phyloP scores from a whole-genome alignment of 257 asterid genomes.

The Plectranthus barbatus region DNA sequence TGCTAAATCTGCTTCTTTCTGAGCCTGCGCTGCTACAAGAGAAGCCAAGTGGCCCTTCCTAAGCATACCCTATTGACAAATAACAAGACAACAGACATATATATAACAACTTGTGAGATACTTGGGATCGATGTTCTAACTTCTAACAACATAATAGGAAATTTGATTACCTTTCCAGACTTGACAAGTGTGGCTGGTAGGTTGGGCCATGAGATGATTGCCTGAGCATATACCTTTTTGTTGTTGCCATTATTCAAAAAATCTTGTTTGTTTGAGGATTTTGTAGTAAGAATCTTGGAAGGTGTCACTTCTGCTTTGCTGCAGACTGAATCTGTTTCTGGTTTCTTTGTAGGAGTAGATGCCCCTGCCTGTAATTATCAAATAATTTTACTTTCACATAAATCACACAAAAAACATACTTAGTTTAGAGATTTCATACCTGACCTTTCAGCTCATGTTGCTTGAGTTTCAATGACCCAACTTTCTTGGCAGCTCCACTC shows the following conservation, averaged over 20 bases:
- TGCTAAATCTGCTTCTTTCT: constrained; percentile 71
- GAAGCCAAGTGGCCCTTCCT: constrained; percentile 67
- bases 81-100: too few species aligned
- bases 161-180: constrained; percentile 53
- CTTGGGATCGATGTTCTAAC: neutral
- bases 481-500: constrained; percentile 26
- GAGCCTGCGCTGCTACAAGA: constrained; percentile 72
- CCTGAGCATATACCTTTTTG: constrained; percentile 38
- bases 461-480: constrained; percentile 28
- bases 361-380: constrained; percentile 43
- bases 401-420: too few species aligned
- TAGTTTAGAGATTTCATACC: constrained; percentile 23
- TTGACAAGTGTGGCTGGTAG: constrained; percentile 58
- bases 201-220: constrained; percentile 57
- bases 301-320: neutral
- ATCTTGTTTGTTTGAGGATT: constrained; percentile 47
- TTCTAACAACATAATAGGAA: too few species aligned
- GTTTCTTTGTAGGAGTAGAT: constrained; percentile 33
- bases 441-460: constrained; percentile 49
- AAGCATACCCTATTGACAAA: constrained; percentile 60
- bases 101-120: neutral
- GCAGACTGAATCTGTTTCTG: constrained; percentile 19
- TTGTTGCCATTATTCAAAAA: too few species aligned
- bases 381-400: too few species aligned
- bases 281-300: constrained; percentile 25